These are phyloP conservation scores for Puccinia horiana DNA, from an alignment of 1,284 basidiomycete genomes.

Conservation along the genomic window DNA sequence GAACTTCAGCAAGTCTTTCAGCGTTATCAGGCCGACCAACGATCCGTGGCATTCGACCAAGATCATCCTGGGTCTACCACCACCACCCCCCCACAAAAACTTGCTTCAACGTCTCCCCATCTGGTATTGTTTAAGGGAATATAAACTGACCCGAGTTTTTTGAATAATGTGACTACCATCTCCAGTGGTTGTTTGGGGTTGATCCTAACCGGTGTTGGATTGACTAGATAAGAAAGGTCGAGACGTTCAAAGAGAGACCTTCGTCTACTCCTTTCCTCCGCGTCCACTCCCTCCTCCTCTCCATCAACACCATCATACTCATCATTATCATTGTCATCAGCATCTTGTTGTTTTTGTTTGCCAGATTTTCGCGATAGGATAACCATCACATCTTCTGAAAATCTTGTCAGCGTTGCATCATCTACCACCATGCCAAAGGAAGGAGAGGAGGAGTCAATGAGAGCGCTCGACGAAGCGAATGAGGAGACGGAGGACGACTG, in stretches of 20 bases:
- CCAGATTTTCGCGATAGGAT: conserved; percentile 10
- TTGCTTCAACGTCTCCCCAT: background rate
- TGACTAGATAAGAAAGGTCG: conserved; percentile 37
- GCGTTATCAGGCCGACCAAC: conserved; percentile 83
- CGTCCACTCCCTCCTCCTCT: background rate
- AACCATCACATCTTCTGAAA: conserved; percentile 21
- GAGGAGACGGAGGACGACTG: background rate
- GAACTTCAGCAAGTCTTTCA: conserved; percentile 80
- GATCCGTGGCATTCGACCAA: conserved; percentile 82
- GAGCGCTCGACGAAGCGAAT: background rate
- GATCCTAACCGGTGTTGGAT: conserved; percentile 77
- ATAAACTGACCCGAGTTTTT: conserved; percentile 79
- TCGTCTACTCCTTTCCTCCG: too few relatives aligned
- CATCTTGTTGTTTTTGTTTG: background rate
- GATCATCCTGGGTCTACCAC: conserved; percentile 80
- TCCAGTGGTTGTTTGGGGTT: conserved; percentile 90
- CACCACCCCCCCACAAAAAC: conserved; percentile 17
- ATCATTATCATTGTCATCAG: background rate
- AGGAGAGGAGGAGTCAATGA: background rate
- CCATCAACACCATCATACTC: too few relatives aligned
- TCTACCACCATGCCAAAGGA: background rate
- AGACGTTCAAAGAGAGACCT: conserved; percentile 20
- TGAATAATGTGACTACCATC: conserved; percentile 94
- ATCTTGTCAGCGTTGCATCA: conserved; percentile 17
- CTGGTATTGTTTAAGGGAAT: background rate